Evolutionary conservation across 352 stramenopile species (phyloP), one percentile per base, ranked within the genome.

Genomic region (Globisporangium acanthophoron): DNA sequence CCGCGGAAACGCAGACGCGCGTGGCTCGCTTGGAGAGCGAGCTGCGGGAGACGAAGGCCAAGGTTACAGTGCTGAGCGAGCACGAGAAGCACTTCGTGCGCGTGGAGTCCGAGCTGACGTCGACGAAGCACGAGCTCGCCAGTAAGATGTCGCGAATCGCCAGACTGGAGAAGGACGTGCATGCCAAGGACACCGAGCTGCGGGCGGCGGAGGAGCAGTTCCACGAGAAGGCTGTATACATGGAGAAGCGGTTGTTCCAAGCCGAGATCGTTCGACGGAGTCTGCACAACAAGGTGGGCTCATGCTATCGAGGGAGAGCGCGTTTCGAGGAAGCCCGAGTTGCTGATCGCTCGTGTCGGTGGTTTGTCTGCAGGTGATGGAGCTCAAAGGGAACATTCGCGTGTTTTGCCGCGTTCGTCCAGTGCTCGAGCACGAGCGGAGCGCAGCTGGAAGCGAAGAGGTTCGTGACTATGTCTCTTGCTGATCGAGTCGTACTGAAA

Each of bases 311-410:
- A 3, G 7, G 5, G 5, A 3, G 7, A 35, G 16, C 3, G 43
- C 2, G 15, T 11, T 1, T 24, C 20, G 45, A 41, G 40, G 55
- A 6, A 12, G 12, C 3, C 37, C 1, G 3, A 18, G 35, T 11
- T 21, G 16, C 29, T 59, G 33, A 9, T 48, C 12, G 8, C 24
- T 1, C 5, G 45, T 20, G 4, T 47, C 11, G 16, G 24, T 15
- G 43, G n/a, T 5, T 31, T 44, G 16, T 31, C 3, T 43, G 31
- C 58, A 92, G 82, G 87, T 98, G 4, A 98, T 98, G 87, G 90
- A 98, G 64, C 67, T 98, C 4, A 97, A 97, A 70, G 96, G 96
- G 21, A 98, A 98, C 66, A 98, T 99, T 58, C 85, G 96, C 8
- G 95, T 98, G 0, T 98, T 97, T 70, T 97, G 96, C 43, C 88